A percentile compares a stretch with the other conserved stretches of the same genome.
These are phyloP conservation scores for Amanita subjunquillea DNA, from an alignment of 768 basidiomycete genomes.

Conservation along the genomic window DNA sequence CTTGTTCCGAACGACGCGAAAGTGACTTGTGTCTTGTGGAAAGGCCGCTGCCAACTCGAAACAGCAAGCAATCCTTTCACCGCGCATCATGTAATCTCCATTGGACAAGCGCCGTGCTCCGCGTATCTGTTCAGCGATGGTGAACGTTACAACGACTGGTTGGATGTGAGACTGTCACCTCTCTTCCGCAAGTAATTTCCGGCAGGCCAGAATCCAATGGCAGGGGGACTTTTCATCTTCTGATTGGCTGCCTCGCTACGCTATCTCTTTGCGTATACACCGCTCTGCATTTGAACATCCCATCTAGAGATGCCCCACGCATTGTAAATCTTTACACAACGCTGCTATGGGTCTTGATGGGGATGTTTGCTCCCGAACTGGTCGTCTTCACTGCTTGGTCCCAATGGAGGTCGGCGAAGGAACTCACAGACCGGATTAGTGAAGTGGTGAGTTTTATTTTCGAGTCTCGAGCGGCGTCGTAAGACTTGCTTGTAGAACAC, in stretches of 20 bases:
- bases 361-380: neutral
- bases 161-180: neutral
- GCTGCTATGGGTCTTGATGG: neutral
- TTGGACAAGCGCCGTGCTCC: neutral
- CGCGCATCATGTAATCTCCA: neutral
- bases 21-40: neutral
- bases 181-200: neutral
- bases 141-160: neutral
- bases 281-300: conserved; percentile 6
- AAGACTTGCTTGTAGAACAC: neutral
- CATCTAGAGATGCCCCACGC: neutral
- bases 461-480: neutral
- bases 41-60: neutral
- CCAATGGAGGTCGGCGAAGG: neutral
- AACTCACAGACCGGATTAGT: neutral
- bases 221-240: neutral
- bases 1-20: too few relatives aligned
- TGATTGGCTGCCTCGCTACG: conserved; percentile 7
- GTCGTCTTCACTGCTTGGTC: neutral
- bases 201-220: neutral
- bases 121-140: neutral
- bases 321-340: neutral
- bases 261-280: conserved; percentile 7
- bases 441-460: neutral
- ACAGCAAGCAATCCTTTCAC: neutral